phyloP scores from a whole-genome alignment of 805 yeast species.

The Pachysolen tannophilus region DNA sequence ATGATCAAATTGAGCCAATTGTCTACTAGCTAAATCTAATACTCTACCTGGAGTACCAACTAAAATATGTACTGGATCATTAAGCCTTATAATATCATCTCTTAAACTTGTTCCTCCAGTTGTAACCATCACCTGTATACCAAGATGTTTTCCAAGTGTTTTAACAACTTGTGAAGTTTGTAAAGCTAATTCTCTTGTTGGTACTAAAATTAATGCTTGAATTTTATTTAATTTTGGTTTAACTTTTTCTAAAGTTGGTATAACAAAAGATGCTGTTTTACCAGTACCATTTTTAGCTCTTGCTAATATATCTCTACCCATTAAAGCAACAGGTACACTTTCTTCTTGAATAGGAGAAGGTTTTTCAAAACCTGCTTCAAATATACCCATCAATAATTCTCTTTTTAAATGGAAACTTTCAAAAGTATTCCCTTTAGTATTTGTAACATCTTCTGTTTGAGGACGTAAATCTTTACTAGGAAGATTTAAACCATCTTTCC shows the following conservation, averaged over 20 bases:
- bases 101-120: slow-evolving; percentile 94
- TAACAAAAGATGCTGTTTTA: slow-evolving; percentile 94
- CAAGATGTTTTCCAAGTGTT: slow-evolving; percentile 90
- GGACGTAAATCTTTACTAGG: slow-evolving; percentile 90
- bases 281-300: slow-evolving; percentile 99
- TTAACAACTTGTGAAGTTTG: slow-evolving; percentile 97
- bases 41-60: slow-evolving; percentile 99
- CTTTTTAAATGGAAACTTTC: slow-evolving; percentile 90
- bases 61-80: slow-evolving; percentile 87
- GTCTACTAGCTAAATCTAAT: slow-evolving; percentile 84
- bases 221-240: slow-evolving; percentile 79
- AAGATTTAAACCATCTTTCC: slow-evolving; percentile 69
- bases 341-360: slow-evolving; percentile 99
- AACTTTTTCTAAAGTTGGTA: slow-evolving; percentile 84
- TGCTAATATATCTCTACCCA: slow-evolving; percentile 93
- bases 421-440: slow-evolving; percentile 82
- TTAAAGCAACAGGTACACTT: slow-evolving; percentile 88
- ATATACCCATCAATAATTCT: slow-evolving; percentile 94
- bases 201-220: slow-evolving; percentile 90
- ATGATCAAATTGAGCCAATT: slow-evolving; percentile 77
- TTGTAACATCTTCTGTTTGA: slow-evolving; percentile 93
- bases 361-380: slow-evolving; percentile 97
- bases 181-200: slow-evolving; percentile 95
- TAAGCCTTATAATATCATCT: slow-evolving; percentile 89
- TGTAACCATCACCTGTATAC: slow-evolving; percentile 91